Conservation (phyloP, 2,329 filamentous ascomycete species). For the Aspergillus unguis region DNA sequence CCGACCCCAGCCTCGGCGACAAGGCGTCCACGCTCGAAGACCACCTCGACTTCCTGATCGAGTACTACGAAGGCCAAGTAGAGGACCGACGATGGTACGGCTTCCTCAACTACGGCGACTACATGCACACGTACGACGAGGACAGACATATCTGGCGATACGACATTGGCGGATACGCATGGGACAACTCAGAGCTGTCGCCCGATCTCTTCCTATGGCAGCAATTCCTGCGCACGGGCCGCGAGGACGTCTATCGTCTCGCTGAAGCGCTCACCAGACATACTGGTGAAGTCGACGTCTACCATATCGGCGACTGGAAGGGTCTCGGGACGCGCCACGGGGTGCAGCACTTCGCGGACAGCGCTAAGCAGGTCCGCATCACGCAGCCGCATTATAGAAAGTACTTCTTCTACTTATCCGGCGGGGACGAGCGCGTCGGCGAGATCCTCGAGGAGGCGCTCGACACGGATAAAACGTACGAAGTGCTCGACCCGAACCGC, state of each 20-base stretch:
- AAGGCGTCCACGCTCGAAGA: conserved; percentile 46
- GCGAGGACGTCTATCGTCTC: conserved; percentile 56
- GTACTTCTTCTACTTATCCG: conserved; percentile 56
- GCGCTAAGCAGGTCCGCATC: conserved; percentile 60
- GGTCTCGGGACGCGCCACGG: conserved; percentile 62
- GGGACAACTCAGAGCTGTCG: conserved; percentile 64
- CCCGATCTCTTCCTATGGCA: conserved; percentile 63
- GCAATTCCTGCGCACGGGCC: conserved; percentile 59
- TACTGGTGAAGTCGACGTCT: conserved; percentile 60
- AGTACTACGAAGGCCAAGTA: conserved; percentile 56
- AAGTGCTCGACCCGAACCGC: conserved; percentile 54
- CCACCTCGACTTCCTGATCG: conserved; percentile 55
- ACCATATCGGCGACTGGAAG: conserved; percentile 57
- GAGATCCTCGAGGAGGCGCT: conserved; percentile 53
- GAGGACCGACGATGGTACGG: conserved; percentile 61
- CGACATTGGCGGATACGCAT: conserved; percentile 62
- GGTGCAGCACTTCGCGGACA: conserved; percentile 61
- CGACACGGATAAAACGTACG: conserved; percentile 53
- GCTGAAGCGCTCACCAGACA: conserved; percentile 59
- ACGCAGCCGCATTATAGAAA: conserved; percentile 58
- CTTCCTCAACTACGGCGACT: conserved; percentile 61
- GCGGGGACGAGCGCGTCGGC: conserved; percentile 55
- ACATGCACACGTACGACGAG: conserved; percentile 61
- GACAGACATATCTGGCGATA: conserved; percentile 62
- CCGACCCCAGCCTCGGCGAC: conserved; percentile 7